Conservation (phyloP, 208 protist genomes). For the Angomonas ambiguus region DNA sequence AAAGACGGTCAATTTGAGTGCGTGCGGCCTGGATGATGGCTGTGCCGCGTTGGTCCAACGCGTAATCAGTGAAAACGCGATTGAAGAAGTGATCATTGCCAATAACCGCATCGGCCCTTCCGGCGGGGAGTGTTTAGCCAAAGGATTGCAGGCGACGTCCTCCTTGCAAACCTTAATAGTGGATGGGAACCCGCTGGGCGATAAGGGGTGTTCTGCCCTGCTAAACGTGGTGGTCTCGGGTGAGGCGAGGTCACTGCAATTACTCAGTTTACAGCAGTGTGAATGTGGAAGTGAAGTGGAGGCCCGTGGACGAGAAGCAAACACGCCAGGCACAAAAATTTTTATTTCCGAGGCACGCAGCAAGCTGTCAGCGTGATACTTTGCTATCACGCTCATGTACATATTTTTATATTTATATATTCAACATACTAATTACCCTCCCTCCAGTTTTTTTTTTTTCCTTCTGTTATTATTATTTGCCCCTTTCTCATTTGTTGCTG, state of each 20-base stretch:
- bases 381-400: neutral
- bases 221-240: constrained; percentile 42
- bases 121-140: constrained; percentile 74
- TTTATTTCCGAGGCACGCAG: constrained; percentile 48
- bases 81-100: constrained; percentile 85
- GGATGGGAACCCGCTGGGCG: constrained; percentile 79
- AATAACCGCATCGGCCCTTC: constrained; percentile 80
- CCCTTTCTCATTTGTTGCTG: too few relatives aligned
- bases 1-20: constrained; percentile 81
- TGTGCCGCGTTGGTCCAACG: constrained; percentile 58
- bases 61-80: constrained; percentile 83
- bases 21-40: constrained; percentile 70
- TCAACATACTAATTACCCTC: too few relatives aligned
- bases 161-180: constrained; percentile 68
- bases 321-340: constrained; percentile 28
- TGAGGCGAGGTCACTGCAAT: constrained; percentile 38
- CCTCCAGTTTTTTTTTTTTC: neutral
- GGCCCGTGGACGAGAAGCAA: constrained; percentile 22
- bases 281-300: constrained; percentile 38
- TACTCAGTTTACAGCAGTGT: constrained; percentile 72
- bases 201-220: constrained; percentile 62
- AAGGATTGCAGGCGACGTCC: constrained; percentile 64
- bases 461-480: too few relatives aligned
- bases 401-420: too few relatives aligned
- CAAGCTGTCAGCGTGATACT: neutral